Evolutionary conservation across 2,329 filamentous ascomycete species (phyloP), one percentile per base, ranked within the genome.

Genomic region (Fusarium musae): DNA sequence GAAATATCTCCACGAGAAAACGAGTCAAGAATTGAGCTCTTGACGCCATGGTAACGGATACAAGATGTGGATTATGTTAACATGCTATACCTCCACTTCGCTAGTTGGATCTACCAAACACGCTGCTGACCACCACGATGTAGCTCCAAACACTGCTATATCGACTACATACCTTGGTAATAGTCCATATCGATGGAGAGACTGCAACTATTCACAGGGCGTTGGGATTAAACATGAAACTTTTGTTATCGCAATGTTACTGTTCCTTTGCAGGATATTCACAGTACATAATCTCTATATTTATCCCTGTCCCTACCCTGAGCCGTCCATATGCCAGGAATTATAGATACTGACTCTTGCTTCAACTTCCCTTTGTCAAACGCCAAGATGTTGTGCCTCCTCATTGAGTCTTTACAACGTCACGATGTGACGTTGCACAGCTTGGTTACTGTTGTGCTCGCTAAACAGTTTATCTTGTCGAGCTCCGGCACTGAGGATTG

Each of bases 341-440:
- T 23, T 59, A 50, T 59, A 37, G 30, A 37, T 23, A 50, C 44
- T 36, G 42, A 28, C n/a, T 49, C 54, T 50, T 59, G 23, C 50
- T 40, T 59, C 28, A 6, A 12, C 23, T 23, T 50, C 12, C 10
- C 30, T 37, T 21, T 50, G 15, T n/a, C 21, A 50, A 37, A 30
- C 32, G 42, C 56, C 56, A 59, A 37, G 56, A 37, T 21, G 30
- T 23, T 26, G 23, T 40, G n/a, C 39, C 37, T 32, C 32, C 59
- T 32, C 52, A 40, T 56, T 32, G 23, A 57, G 50, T 17, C 30
- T 32, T 30, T 49, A n/a, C 46, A 15, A 47, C 17, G 37, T 21
- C 37, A 32, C 49, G 50, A 69, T 72, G 68, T 72, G 46, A 71
- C 69, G 57, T 59, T 71, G 46, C 32, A 23, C 47, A 13, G 40